Conservation (phyloP, 2,329 filamentous ascomycete species). For the Colletotrichum sp. region DNA sequence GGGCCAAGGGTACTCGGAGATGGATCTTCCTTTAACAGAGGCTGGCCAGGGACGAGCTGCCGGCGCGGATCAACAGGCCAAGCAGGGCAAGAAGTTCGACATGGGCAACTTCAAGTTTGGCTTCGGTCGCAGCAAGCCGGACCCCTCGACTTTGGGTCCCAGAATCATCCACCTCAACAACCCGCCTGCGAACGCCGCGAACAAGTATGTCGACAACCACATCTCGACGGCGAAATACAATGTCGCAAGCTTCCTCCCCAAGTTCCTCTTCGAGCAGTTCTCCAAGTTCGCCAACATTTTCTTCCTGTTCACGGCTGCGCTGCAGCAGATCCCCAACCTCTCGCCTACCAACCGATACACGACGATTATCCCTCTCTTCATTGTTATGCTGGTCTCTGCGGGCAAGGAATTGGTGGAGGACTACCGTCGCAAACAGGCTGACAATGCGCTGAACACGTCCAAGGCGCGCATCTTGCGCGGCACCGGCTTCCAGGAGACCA, state of each 20-base stretch:
- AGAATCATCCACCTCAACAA: slow-evolving; percentile 97
- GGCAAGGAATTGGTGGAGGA: slow-evolving; percentile 95
- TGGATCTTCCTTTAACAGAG: slow-evolving; percentile 95
- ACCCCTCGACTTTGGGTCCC: slow-evolving; percentile 90
- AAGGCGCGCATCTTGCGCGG: slow-evolving; percentile 84
- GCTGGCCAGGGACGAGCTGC: slow-evolving; percentile 53
- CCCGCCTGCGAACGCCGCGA: slow-evolving; percentile 84
- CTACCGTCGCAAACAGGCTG: slow-evolving; percentile 85
- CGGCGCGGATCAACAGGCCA: slow-evolving; percentile 42
- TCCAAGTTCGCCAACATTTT: slow-evolving; percentile 99
- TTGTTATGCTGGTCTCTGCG: slow-evolving; percentile 93
- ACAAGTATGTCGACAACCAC: slow-evolving; percentile 95
- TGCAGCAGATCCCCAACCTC: slow-evolving; percentile 95
- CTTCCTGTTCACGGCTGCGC: slow-evolving; percentile 94
- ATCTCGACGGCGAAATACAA: slow-evolving; percentile 99
- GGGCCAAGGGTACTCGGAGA: slow-evolving; percentile 90
- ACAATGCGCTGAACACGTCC: slow-evolving; percentile 86
- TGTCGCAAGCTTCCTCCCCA: slow-evolving; percentile 87
- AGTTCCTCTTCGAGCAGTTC: slow-evolving; percentile 98
- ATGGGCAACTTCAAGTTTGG: slow-evolving; percentile 89
- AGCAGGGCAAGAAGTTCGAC: slow-evolving; percentile 64
- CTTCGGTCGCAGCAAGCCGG: slow-evolving; percentile 81
- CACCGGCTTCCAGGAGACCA: slow-evolving; percentile 82
- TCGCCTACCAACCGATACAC: slow-evolving; percentile 96
- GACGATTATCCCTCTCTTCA: slow-evolving; percentile 89